Base-by-base conservation (phyloP, 192 early-diverging fungal species). In the Spinellus fusiger region DNA sequence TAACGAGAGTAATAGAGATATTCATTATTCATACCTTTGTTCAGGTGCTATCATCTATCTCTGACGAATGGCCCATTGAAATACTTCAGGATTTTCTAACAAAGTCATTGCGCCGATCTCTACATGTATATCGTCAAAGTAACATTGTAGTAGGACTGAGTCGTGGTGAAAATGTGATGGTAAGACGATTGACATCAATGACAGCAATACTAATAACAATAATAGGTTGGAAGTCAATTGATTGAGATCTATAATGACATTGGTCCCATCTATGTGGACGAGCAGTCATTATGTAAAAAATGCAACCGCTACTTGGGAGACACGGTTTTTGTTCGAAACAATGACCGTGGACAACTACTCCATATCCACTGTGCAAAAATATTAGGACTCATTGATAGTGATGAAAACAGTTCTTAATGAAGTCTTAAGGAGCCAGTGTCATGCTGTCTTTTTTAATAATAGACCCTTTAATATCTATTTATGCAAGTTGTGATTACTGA, bases 61-160 rank as follows among this genome's bases (percentile, higher is more conserved):
- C 82, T 4, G 70, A 75, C 28, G 58, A 61, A 28, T 84, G 79
- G 82, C 68, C 82, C 3, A 47, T 84, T 20, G 73, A 84, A 16
- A 54, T 77, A 38, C 62, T 84, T 1, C 71, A 75, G 40, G 49
- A 66, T 9, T 84, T 78, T 44, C 51, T 84, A 15, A 38, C 68
- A 20, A 49, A 73, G 18, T 79, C 82, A 44, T 34, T 81, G 18
- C 64, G 79, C 54, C 68, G 72, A 58, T 72, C 56, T 40, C 56
- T 72, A n/a, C 73, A 80, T 49, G 67, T 68, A 1, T 73, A 74
- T 31, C 68, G 73, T 20, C 73, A 80, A 34, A 71, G 70, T 16
- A 66, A 80, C 52, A 66, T 83, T 48, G 55, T 75, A 18, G 69
- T 77, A 29, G 78, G 77, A 0, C 49, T 83, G 20, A 69, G 72